Conservation (phyloP, 768 basidiomycete species). For the Russula brevipes region DNA sequence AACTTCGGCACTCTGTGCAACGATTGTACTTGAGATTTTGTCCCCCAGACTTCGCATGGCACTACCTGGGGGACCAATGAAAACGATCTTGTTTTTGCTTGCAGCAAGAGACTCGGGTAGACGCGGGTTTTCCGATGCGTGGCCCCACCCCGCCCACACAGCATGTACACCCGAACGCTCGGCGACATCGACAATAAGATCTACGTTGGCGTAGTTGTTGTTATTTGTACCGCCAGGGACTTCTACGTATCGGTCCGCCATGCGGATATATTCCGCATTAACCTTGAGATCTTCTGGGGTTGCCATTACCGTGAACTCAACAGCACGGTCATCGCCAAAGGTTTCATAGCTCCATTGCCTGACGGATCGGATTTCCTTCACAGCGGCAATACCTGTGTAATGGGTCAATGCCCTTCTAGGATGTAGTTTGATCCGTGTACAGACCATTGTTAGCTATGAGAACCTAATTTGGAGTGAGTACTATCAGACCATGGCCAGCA, state of each 20-base stretch:
- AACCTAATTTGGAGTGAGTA: slow-evolving; percentile 49
- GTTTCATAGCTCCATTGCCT: slow-evolving; percentile 99
- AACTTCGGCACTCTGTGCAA: slow-evolving; percentile 92
- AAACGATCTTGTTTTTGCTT: slow-evolving; percentile 93
- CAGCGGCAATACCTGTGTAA: slow-evolving; percentile 86
- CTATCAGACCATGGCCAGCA: background rate
- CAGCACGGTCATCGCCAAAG: slow-evolving; percentile 90
- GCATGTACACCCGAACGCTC: slow-evolving; percentile 97
- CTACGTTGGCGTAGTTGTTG: slow-evolving; percentile 99
- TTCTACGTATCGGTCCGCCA: slow-evolving; percentile 99
- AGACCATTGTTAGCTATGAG: slow-evolving; percentile 97
- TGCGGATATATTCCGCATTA: slow-evolving; percentile 99
- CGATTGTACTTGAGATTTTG: slow-evolving; percentile 99
- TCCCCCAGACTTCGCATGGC: slow-evolving; percentile 99
- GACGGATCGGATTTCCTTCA: slow-evolving; percentile 98
- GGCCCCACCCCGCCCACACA: slow-evolving; percentile 99
- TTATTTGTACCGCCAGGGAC: slow-evolving; percentile 98
- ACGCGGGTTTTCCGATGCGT: slow-evolving; percentile 97
- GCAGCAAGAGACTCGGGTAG: slow-evolving; percentile 90
- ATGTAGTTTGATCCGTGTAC: slow-evolving; percentile 17
- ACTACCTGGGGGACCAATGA: slow-evolving; percentile 97
- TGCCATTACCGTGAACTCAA: slow-evolving; percentile 99
- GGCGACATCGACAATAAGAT: slow-evolving; percentile 96
- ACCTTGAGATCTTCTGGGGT: slow-evolving; percentile 98
- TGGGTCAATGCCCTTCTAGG: slow-evolving; percentile 18